Evolutionary conservation across 371 early-diverging fungal genomes (phyloP).

Genomic region (Rhizopus stolonifer): DNA sequence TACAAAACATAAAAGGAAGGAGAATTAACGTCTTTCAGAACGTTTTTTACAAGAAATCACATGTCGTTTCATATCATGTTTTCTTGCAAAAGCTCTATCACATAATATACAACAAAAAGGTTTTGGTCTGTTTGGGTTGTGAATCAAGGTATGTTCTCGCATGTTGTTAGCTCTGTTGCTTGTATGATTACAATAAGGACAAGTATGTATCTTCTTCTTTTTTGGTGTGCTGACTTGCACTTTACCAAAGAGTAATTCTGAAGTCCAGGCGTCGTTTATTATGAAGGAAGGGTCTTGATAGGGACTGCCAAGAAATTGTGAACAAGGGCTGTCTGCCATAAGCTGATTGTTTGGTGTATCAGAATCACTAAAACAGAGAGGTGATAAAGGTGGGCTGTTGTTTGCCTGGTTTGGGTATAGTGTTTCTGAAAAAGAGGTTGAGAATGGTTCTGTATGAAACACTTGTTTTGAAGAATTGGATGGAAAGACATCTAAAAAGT

Average conservation of each 20-base stretch:
- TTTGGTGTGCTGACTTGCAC: conserved; percentile 1
- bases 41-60: conserved; percentile 77
- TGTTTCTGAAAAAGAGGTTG: background rate
- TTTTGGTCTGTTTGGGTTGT: conserved; percentile 30
- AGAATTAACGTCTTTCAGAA: too few species aligned
- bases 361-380: background rate
- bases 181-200: conserved; percentile 25
- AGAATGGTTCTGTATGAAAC: background rate
- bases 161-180: conserved; percentile 34
- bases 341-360: background rate
- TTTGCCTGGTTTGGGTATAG: conserved; percentile 6
- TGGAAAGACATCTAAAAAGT: background rate
- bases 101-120: conserved; percentile 40
- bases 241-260: conserved; percentile 8
- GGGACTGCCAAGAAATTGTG: conserved; percentile 11
- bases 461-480: background rate
- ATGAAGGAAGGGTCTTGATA: conserved; percentile 1
- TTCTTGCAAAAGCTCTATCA: conserved; percentile 56
- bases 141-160: conserved; percentile 31
- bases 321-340: conserved; percentile 8
- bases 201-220: conserved; percentile 12
- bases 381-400: conserved; percentile 12
- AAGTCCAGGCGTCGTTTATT: background rate
- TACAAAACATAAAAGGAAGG: too few species aligned
- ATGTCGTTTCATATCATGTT: conserved; percentile 66